Conservation (phyloP, 2,329 filamentous ascomycete genomes). For the Akanthomyces dipterigenus region DNA sequence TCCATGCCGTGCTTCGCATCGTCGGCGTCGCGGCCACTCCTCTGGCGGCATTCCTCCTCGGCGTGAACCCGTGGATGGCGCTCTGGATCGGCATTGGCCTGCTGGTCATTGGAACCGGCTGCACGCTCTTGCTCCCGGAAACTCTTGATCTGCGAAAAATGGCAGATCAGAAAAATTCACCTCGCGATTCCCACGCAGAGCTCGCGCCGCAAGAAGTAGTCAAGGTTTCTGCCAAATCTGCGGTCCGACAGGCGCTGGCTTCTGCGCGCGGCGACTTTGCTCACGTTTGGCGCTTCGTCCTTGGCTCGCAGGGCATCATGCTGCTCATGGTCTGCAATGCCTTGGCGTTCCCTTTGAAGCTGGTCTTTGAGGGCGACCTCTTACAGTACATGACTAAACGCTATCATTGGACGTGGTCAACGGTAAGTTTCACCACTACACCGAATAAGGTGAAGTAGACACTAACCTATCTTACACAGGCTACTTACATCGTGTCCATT, state of each 20-base stretch:
- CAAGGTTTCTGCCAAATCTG: conserved; percentile 8
- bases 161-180: conserved; percentile 18
- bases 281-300: conserved; percentile 34
- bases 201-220: neutral
- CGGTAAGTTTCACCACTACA: conserved; percentile 21
- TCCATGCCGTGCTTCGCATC: conserved; percentile 30
- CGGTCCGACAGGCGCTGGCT: conserved; percentile 18
- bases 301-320: conserved; percentile 31
- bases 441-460: neutral
- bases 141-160: conserved; percentile 31
- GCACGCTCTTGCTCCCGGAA: conserved; percentile 34
- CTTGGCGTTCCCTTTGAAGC: conserved; percentile 22
- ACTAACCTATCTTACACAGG: conserved; percentile 19
- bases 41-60: conserved; percentile 33
- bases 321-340: conserved; percentile 30
- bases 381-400: conserved; percentile 48
- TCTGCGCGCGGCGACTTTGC: conserved; percentile 22
- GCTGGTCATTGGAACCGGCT: conserved; percentile 22
- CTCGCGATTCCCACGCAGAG: neutral
- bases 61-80: conserved; percentile 32
- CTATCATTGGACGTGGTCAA: conserved; percentile 42
- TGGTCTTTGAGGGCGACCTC: conserved; percentile 29
- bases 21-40: conserved; percentile 34
- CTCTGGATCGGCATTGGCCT: conserved; percentile 29
- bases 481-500: conserved; percentile 35